Evolutionary conservation across 306 rosid species (phyloP), one percentile per base, ranked within the genome.

Genomic region (Prunus dulcis): DNA sequence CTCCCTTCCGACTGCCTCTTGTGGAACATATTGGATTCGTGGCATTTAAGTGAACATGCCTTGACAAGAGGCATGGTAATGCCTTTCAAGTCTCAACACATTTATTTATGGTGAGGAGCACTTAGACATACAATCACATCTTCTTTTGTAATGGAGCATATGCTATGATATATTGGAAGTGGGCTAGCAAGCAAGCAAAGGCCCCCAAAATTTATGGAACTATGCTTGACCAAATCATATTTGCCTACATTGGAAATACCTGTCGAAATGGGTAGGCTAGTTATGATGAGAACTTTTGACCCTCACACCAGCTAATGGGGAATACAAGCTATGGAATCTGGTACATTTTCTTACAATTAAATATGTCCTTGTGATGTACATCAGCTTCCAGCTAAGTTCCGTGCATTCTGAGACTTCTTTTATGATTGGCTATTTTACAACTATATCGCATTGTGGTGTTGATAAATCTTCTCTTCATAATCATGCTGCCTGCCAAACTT

Each of bases 401-500:
- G 60, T 18, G 60, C 20, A n/a, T 17, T 15, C 38, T 34, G 27
- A 28, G 38, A 10, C 73, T 46, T 46, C 41, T 25, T 47, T 1
- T 27, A 23, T 17, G 38, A 69, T 47, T 27, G 60, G 45, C 3
- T 69, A n/a, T n/a, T 56, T 56, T 20, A n/a, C 25, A 56, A 56
- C 51, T 3, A 47, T 47, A 13, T 17, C 25, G 13, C 62, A 57
- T 57, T 68, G 45, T 76, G 23, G 47, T 22, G 15, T 8, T 57
- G 57, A 34, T 50, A 72, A 30, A 7, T 32, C 70, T 53, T 77
- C 49, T 2, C 57, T 64, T 65, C 11, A 67, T 58, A 76, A 84
- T 86, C 82, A 80, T 80, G 81, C 28, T 84, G 85, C 71, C 87
- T 79, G 69, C 88, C 82, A 82, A 74, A 81, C 78, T 87, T 53